Conservation (phyloP, 441 rosid genomes). For the Corymbia calophylla region DNA sequence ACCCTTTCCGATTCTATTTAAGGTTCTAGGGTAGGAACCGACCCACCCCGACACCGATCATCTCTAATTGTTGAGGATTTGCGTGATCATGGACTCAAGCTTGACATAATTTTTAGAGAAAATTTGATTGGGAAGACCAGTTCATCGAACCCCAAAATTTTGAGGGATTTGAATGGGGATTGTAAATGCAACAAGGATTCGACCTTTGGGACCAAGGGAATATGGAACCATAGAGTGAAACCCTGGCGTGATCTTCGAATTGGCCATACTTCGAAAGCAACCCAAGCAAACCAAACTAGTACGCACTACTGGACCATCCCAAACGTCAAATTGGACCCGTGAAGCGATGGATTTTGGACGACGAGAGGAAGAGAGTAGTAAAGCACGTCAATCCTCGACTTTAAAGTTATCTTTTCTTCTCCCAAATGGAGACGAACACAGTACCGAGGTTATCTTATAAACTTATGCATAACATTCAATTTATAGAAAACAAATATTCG, state of each 20-base stretch:
- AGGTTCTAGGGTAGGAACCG: too few species aligned
- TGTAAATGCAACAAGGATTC: neutral
- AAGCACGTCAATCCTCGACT: neutral
- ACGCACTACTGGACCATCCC: neutral
- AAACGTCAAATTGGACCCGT: neutral
- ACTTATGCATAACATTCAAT: too few species aligned
- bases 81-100: too few species aligned
- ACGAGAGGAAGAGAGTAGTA: neutral
- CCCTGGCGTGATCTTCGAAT: neutral
- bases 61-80: too few species aligned
- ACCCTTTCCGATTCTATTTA: neutral
- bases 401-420: neutral
- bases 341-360: neutral
- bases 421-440: neutral
- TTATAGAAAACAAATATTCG: too few species aligned
- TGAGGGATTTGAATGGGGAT: neutral
- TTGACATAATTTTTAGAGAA: too few species aligned
- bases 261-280: neutral
- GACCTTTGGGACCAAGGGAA: neutral
- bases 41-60: fast-evolving
- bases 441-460: neutral
- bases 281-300: neutral
- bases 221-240: too few species aligned
- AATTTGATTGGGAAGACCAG: neutral
- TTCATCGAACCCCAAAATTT: neutral